phyloP scores from a whole-genome alignment of 106 monocot species.

The Alisma plantagoaquatica region DNA sequence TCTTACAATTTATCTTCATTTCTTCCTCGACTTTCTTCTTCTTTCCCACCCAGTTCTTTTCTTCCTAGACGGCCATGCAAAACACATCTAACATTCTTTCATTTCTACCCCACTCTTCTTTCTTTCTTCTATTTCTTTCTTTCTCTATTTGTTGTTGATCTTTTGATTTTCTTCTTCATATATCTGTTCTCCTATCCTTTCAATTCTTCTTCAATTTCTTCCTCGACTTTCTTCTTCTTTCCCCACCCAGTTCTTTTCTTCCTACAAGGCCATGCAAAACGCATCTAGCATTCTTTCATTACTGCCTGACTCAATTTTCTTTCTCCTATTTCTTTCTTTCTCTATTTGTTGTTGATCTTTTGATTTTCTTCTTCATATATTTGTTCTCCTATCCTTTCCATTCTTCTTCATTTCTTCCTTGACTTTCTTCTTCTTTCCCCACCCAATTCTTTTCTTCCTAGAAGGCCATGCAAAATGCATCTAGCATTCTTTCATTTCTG shows the following conservation, averaged over 20 bases:
- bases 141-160: too few relatives aligned
- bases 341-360: not conserved
- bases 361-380: not conserved
- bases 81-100: not conserved
- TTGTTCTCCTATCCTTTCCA: not conserved
- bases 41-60: too few relatives aligned
- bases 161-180: not conserved
- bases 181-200: not conserved
- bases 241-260: not conserved
- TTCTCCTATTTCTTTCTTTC: not conserved
- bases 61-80: too few relatives aligned
- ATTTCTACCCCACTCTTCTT: too few relatives aligned
- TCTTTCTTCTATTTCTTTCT: too few relatives aligned
- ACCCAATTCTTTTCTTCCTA: not conserved
- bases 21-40: too few relatives aligned
- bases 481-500: not conserved
- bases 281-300: not conserved
- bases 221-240: conserved; percentile 1
- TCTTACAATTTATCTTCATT: too few relatives aligned
- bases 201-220: not conserved
- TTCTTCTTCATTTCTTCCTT: not conserved
- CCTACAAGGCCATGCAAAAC: not conserved
- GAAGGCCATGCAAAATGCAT: not conserved
- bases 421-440: too few relatives aligned
- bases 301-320: not conserved